Evolutionary conservation across 352 stramenopile species (phyloP), one percentile per base, ranked within the genome.

Genomic region (Phytophthora multivora): DNA sequence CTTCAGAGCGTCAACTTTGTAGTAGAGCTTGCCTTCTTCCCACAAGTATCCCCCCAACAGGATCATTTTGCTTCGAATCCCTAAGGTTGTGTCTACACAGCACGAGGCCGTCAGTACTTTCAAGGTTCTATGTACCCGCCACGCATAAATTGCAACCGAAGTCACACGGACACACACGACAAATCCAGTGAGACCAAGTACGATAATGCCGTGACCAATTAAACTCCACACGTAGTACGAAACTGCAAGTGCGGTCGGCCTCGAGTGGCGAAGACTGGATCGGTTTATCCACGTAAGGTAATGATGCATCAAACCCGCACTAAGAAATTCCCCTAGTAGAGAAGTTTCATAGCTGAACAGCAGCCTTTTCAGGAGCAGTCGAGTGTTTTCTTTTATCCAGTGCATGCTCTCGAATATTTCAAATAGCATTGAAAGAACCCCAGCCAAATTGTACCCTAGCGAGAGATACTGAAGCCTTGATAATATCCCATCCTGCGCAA

Each of bases 191-290:
- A 69, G 9, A 5, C 61, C 42, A 2, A 69, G n/a, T 0, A 65
- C 41, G 28, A 71, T 62, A 16, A 66, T 9, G 2, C 47, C 56
- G 15, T 71, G 66, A 3, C 61, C 61, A 16, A 69, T 31, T 12
- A 75, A 43, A 16, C 61, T 66, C 61, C 66, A 75, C 8, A 65
- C 21, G 16, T 69, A 75, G 10, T 71, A 68, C 6, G 61, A 69
- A 9, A 66, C n/a, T 6, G 56, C 45, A 6, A 63, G 19, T 28
- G 66, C 66, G 12, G 52, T 36, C 13, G 52, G 42, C 10, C 35
- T 42, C 5, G 65, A 51, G 1, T 36, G 8, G 4, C 48, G 19
- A 16, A 73, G 39, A 13, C 30, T 41, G 1, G 59, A 66, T n/a
- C 25, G 33, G 50, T 69, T 63, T 19, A 73, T 42, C 25, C 26